Percentiles rank a stretch among this genome's conserved stretches.
These are phyloP conservation scores for Colletotrichum sp. DNA, from an alignment of 2,329 filamentous ascomycete species.

Conservation along the genomic window DNA sequence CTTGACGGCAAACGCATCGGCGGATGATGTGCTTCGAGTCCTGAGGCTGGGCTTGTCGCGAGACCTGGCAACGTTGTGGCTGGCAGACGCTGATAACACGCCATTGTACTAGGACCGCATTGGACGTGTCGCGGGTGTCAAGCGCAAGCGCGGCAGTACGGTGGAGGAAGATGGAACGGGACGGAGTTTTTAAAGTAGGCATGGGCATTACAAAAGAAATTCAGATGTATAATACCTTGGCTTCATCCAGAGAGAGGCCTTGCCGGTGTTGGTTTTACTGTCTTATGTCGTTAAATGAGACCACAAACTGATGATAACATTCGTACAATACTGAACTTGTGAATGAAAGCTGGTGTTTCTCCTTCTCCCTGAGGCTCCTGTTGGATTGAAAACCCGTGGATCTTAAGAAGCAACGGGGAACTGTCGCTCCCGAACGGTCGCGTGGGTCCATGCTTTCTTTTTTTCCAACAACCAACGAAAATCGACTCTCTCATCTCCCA, in stretches of 20 bases:
- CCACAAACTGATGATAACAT: neutral
- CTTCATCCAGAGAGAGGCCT: neutral
- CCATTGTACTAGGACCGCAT: conserved; percentile 40
- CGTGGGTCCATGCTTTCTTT: neutral
- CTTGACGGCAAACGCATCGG: conserved; percentile 71
- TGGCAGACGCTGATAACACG: conserved; percentile 67
- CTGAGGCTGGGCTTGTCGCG: conserved; percentile 76
- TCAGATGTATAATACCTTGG: conserved; percentile 7
- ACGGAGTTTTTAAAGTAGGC: conserved; percentile 3
- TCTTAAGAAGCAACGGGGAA: neutral
- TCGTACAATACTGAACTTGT: neutral
- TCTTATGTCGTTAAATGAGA: neutral
- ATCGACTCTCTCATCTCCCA: neutral
- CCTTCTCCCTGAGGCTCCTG: neutral
- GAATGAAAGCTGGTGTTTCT: neutral
- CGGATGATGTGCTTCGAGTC: conserved; percentile 73
- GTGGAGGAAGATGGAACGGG: neutral
- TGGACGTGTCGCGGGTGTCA: conserved; percentile 12
- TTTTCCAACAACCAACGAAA: neutral
- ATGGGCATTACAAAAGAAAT: conserved; percentile 2
- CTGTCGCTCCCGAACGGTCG: neutral
- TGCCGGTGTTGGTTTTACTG: neutral
- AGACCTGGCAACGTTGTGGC: conserved; percentile 75
- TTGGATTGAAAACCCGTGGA: neutral
- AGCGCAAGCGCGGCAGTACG: conserved; percentile 7